phyloP scores from a whole-genome alignment of 345 rosid species.

The sweet orange (Citrus sinensis) region DNA sequence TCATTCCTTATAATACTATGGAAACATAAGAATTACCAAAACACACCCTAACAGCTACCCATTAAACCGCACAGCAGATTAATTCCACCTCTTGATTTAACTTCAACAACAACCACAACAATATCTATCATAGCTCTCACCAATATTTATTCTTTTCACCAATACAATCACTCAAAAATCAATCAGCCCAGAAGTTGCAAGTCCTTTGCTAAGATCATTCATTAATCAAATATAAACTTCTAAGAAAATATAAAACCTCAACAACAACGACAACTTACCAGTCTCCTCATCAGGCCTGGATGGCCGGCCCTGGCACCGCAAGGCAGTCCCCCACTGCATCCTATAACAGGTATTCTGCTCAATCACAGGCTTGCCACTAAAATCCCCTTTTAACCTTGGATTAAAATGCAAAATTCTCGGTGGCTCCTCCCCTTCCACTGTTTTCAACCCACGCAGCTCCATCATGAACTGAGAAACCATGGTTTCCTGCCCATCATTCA shows the following conservation, averaged over 20 bases:
- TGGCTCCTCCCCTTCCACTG: slow-evolving; percentile 96
- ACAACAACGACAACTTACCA: slow-evolving; percentile 36
- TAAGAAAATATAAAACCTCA: not conserved
- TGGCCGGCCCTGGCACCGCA: slow-evolving; percentile 84
- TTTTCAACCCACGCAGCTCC: slow-evolving; percentile 83
- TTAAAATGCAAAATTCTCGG: slow-evolving; percentile 87
- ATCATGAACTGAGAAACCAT: slow-evolving; percentile 83
- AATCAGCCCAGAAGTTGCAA: not conserved
- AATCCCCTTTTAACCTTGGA: slow-evolving; percentile 89
- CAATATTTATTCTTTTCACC: not conserved
- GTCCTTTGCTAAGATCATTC: not conserved
- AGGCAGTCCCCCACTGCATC: slow-evolving; percentile 89
- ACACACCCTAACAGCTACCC: not conserved
- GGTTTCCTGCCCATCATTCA: slow-evolving; percentile 44
- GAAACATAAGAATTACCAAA: not conserved
- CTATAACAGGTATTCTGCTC: slow-evolving; percentile 94
- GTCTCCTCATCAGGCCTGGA: slow-evolving; percentile 81
- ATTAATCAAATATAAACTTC: not conserved
- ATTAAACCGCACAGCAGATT: not conserved
- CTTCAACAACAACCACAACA: not conserved
- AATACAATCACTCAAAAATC: not conserved
- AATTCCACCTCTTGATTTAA: not conserved
- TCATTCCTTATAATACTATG: not conserved
- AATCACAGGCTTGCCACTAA: slow-evolving; percentile 80
- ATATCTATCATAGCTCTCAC: not conserved